A percentile compares a stretch with the other conserved stretches of the same genome.
These are phyloP conservation scores for Priceomyces haplophilus DNA, from an alignment of 805 yeast genomes.

Conservation along the genomic window DNA sequence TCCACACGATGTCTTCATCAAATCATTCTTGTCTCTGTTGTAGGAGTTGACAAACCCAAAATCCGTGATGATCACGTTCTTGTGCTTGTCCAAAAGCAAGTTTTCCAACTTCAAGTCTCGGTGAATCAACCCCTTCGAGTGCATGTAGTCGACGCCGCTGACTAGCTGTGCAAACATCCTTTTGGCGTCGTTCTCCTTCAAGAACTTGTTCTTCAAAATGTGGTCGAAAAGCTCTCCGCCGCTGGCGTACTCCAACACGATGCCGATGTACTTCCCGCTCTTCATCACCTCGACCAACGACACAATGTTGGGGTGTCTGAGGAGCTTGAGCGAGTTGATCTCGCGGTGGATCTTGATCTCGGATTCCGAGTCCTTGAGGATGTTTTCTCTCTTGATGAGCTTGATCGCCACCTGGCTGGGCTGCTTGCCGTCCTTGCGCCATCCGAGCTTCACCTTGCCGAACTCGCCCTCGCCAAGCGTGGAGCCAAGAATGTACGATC, in stretches of 20 bases:
- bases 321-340: slow-evolving; percentile 80
- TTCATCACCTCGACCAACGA: slow-evolving; percentile 88
- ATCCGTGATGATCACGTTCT: slow-evolving; percentile 82
- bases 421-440: slow-evolving; percentile 81
- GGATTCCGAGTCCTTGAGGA: slow-evolving; percentile 80
- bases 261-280: slow-evolving; percentile 92
- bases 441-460: slow-evolving; percentile 95
- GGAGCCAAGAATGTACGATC: slow-evolving; percentile 85
- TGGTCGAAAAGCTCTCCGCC: slow-evolving; percentile 97
- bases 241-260: slow-evolving; percentile 92
- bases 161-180: slow-evolving; percentile 88
- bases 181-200: slow-evolving; percentile 85
- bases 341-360: slow-evolving; percentile 91
- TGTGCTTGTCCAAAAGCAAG: slow-evolving; percentile 75
- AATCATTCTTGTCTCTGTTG: slow-evolving; percentile 52
- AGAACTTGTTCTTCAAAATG: slow-evolving; percentile 77
- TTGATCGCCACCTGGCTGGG: slow-evolving; percentile 91
- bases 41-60: slow-evolving; percentile 94
- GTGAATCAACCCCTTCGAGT: slow-evolving; percentile 75
- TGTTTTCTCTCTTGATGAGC: slow-evolving; percentile 80
- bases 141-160: slow-evolving; percentile 89
- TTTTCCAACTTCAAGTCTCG: slow-evolving; percentile 76
- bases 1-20: slow-evolving; percentile 94
- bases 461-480: slow-evolving; percentile 98
- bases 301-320: slow-evolving; percentile 93